phyloP scores from a whole-genome alignment of 2,329 filamentous ascomycete species.

The Coniella vitis region DNA sequence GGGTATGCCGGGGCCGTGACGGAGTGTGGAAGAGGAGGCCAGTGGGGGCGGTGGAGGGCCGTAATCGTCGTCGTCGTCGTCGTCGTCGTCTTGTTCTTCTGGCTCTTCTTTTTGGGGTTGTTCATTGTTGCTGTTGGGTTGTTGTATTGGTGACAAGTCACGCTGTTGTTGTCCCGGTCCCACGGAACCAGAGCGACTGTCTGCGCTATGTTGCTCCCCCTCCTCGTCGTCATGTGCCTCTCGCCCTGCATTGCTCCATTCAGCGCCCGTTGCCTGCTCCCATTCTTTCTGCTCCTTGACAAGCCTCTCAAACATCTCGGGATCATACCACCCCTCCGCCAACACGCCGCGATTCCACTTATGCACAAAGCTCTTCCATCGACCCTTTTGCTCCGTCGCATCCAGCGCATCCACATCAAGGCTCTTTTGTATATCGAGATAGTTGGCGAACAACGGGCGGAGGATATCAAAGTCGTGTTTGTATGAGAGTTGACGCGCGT shows the following conservation, averaged over 20 bases:
- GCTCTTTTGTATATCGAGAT: constrained; percentile 82
- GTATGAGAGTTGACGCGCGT: constrained; percentile 52
- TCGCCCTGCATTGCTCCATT: not conserved
- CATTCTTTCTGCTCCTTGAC: constrained; percentile 6
- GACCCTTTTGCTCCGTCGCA: constrained; percentile 68
- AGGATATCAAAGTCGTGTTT: constrained; percentile 63
- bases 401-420: constrained; percentile 61
- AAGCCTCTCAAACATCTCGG: constrained; percentile 49
- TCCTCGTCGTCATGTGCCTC: constrained; percentile 25
- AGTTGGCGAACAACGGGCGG: constrained; percentile 69
- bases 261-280: not conserved
- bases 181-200: not conserved
- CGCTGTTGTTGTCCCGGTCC: not conserved
- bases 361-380: constrained; percentile 88
- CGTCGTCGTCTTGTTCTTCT: constrained; percentile 30
- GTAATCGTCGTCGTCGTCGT: constrained; percentile 56
- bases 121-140: constrained; percentile 5
- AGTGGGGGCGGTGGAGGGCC: constrained; percentile 39
- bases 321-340: constrained; percentile 89
- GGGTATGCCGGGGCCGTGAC: constrained; percentile 57
- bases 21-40: constrained; percentile 37
- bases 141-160: not conserved
- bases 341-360: constrained; percentile 92
- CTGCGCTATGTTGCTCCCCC: not conserved
- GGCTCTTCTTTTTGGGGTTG: constrained; percentile 18